These are phyloP conservation scores for Nicotiana sylvestris DNA, from an alignment of 257 asterid genomes.

Conservation along the genomic window DNA sequence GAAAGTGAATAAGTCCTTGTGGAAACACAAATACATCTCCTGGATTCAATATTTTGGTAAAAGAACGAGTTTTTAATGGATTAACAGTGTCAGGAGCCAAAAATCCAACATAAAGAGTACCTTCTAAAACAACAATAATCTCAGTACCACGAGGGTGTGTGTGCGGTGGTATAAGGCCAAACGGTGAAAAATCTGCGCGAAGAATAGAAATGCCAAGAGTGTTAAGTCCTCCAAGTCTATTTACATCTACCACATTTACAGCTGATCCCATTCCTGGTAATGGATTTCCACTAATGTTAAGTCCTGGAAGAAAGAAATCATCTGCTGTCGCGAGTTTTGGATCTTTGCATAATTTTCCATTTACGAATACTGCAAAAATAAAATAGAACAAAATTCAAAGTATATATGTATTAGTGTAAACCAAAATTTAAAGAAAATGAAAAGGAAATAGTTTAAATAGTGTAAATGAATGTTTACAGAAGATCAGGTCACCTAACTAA, in stretches of 20 bases:
- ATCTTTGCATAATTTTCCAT: slow-evolving; percentile 15
- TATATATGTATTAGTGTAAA: background rate
- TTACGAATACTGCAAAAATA: slow-evolving; percentile 9
- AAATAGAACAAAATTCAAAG: background rate
- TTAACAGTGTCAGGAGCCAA: background rate
- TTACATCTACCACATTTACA: no score
- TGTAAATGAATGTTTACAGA: background rate
- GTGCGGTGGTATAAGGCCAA: background rate
- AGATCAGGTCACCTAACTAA: background rate
- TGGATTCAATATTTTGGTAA: slow-evolving; percentile 4
- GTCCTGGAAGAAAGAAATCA: background rate
- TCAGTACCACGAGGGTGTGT: slow-evolving; percentile 12
- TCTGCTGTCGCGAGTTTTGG: slow-evolving; percentile 1
- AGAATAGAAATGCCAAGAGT: no score
- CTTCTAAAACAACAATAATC: background rate
- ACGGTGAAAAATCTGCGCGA: no score
- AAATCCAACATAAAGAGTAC: slow-evolving; percentile 2
- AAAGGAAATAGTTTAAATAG: background rate
- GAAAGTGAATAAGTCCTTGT: slow-evolving; percentile 12
- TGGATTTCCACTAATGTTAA: no score
- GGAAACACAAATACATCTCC: slow-evolving; percentile 10
- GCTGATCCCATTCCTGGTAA: no score
- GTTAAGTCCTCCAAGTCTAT: no score
- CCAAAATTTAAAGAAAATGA: no score
- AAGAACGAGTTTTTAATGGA: background rate